Evolutionary conservation across 768 basidiomycete species (phyloP), one percentile per base, ranked within the genome.

Genomic region (Clavaria fumosa): DNA sequence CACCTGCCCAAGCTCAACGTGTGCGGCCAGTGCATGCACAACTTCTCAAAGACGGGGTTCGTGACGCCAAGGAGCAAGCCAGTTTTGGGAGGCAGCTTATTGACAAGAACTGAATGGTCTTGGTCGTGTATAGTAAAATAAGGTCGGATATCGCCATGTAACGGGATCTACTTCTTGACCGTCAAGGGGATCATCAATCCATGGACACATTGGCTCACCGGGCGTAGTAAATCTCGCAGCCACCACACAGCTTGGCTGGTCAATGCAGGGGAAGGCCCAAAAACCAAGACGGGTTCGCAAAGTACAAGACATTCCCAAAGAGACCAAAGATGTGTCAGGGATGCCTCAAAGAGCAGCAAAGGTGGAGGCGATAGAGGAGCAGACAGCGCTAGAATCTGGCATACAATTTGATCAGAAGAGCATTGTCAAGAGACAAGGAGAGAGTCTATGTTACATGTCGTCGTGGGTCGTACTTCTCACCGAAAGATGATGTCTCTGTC

Each of bases 61-160:
- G 89, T 93, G 6, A 86, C 81, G 6, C 89, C 85, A 3, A 93
- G 53, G 4, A 93, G 46, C 3, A 84, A 54, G 1, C 86, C 88
- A 1, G 76, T 56, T 53, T 75, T 75, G 1, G 84, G 86, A n/a
- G 76, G 71, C 21, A 82, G 71, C 43, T 77, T 76, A 52, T 86
- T 89, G 30, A 95, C 77, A 9, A 99, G 55, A 2, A 66, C 50
- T 3, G 66, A 47, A 44, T 80, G 75, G 42, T 95, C 90, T n/a
- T 69, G 69, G 49, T 96, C 93, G 53, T 96, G 93, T 48, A 99
- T 89, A 11, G 93, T 95, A 46, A 96, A 83, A 55, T 93, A 99
- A 0, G 93, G 93, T 6, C 93, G 70, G 48, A 86, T 73, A 50
- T 99, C 91, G 1, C 73, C 74, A 0, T 78, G 72, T 5, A 85